Base-by-base conservation (phyloP, 2,329 filamentous ascomycete species). In the Fusarium tjaetaba region DNA sequence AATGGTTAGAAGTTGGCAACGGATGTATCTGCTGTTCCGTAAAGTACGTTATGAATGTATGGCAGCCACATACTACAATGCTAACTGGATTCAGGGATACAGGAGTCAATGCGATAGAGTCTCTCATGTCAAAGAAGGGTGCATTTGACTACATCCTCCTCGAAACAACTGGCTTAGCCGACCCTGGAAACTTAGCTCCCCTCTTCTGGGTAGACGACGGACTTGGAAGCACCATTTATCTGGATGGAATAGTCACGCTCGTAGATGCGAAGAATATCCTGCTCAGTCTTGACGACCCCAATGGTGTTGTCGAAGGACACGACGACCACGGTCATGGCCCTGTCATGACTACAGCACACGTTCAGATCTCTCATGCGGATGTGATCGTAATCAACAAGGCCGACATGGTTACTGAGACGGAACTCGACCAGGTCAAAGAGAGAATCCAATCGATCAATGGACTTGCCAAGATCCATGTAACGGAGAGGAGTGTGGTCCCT, bases 121-220 rank as follows among this genome's bases (percentile, higher is more conserved):
- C 94, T 3, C 86, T 99, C 6, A 98, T 99, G 94, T 94, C 95
- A 73, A 94, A 95, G 78, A 94, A 94, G 73, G 96, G 96, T 56
- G 92, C 92, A 9, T 99, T 99, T 80, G 96, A 99, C 84, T 99
- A 98, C 84, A 98, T 99, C 74, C 88, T 99, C 5, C 90, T 99
- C 2, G 96, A 99, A 82, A 99, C 96, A 0, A 98, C 96, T 0
- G 96, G 96, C 0, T 88, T 99, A 11, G 96, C 96, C 9, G 96
- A 99, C 79, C 96, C 96, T 0, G 96, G 96, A 3, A 98, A 98
- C 78, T 91, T 99, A 58, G 96, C 96, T 1, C 96, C 96, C 2
- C 85, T 98, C 20, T 99, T 99, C 84, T 99, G 96, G 96, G 92
- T 99, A 32, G 96, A 99, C 77, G 96, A 98, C 74, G 96, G 95